Base-by-base conservation (phyloP, 2,329 filamentous ascomycete species). In the Aurifilum marmelostoma region DNA sequence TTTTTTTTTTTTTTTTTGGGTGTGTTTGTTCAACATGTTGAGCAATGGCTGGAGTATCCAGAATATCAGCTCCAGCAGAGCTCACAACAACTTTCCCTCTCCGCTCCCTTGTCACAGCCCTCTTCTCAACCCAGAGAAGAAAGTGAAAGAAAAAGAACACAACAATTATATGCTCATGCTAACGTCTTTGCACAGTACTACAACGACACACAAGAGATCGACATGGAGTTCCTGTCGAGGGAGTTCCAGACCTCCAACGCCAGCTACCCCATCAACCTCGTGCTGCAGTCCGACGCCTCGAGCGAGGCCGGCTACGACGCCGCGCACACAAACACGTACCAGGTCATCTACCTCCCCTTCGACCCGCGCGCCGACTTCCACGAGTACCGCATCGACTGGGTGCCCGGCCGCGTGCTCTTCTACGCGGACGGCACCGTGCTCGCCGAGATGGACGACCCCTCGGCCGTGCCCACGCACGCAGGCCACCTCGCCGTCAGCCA, bases 341-440 rank as follows among this genome's bases (percentile, higher is more conserved):
- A 84, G 67, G 80, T 85, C 52, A 80, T 87, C 39, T 80, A 86
- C 63, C 82, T 94, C 1, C 83, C 86, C 0, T 94, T 94, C 78
- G 82, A 90, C 71, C 90, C 92, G 0, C 87, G 88, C 0, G 76
- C 78, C 0, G 85, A 76, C 54, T 92, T 91, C 75, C 91, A 94
- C 78, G 92, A 94, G 79, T 94, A 94, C 75, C 90, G 92, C 50
- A 91, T 94, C 77, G 92, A 95, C 78, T 94, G 91, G 80, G 77
- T 89, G 21, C 84, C 87, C 0, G 83, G 82, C 0, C 81, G 81
- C 0, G 89, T 94, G 11, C 77, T 85, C 14, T 94, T 93, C 79
- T 93, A 89, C 75, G 89, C 88, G 1, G 91, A 94, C 76, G 87
- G 86, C 58, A 67, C 79, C 11, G 77, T 84, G 12, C 79, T 93